Base-by-base conservation (phyloP, 495 filamentous ascomycete genomes). In the Aspergillus kassunensis region DNA sequence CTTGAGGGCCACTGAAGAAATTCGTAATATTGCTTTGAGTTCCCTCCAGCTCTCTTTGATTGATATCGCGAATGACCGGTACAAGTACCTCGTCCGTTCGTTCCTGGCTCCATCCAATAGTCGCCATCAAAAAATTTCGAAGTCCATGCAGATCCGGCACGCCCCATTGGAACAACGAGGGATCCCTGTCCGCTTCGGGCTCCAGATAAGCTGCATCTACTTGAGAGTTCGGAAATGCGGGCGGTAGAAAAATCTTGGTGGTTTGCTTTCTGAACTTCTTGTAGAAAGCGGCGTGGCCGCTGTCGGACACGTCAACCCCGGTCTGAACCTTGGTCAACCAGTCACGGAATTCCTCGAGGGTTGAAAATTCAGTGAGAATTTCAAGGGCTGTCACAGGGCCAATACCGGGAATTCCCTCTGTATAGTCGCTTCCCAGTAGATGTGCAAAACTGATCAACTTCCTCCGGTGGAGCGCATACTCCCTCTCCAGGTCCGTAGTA, bases 11-110 rank as follows among this genome's bases (percentile, higher is more conserved):
- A 18, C 76, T 72, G 66, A 97, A 93, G 63, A 83, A 98, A 20
- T 82, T 77, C n/a, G 93, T 98, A 56, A 98, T 95, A 64, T 97
- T 98, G 25, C 82, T 84, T 75, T 98, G 93, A 16, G 91, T 96
- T 1, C 95, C 93, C 66, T 97, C 93, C 11, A 78, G 76, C 53
- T 86, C 84, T 29, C 92, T 74, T 2, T 80, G 78, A 66, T 97
- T 97, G 89, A 97, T 95, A 63, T 97, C 95, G 41, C 82, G 76
- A 29, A 98, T 90, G 0, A 98, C 95, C 0, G 93, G 93, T 9
- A 97, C 88, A 3, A 98, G 79, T 2, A 97, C 86, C 63, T 97
- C 92, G 55, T 97, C 95, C 0, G 92, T 97, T 18, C 89, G 78
- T 61, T 96, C 91, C 61, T 86, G 83, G 40, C 76, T 81, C 93